Evolutionary conservation across 2,329 filamentous ascomycete genomes (phyloP), one percentile per base, ranked within the genome.

Genomic region (Bertia moriformis): DNA sequence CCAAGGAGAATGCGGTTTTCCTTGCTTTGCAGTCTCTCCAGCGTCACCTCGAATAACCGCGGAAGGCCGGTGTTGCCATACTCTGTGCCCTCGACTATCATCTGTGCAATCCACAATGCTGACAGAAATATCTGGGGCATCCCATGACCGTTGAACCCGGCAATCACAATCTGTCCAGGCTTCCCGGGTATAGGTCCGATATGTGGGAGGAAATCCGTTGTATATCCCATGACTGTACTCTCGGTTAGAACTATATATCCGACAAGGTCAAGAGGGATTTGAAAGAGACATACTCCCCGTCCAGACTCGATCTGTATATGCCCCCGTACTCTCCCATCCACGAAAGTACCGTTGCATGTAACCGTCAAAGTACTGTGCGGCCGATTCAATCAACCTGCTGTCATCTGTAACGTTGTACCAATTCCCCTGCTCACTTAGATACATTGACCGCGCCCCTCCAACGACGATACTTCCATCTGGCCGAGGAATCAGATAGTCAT

Each of bases 61-160:
- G 62, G 59, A 12, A 66, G 43, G 1, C 57, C 57, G 1, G 59
- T 58, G 13, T 56, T 45, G 36, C 55, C 51, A 39, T 60, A 63
- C 0, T 43, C 37, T 1, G 36, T 27, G 2, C 45, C 51, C 2
- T 53, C 43, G 3, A 49, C 19, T 0, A 65, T 43, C 62, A 69
- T 66, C 18, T 49, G 43, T 2, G 55, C 60, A 5, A 68, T 33
- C 0, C 55, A 62, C 42, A 61, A 59, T 4, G 56, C 57, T 4
- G 55, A 49, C 0, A 64, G 50, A 15, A 61, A 61, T 14, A 67
- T 58, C 18, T 63, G 46, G 0, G 63, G 58, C 66, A 71, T 71
- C 0, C 67, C 68, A 40, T 69, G 65, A 0, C 68, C 67, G 19
- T 59, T 62, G 42, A 69, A 71, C 0, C 67, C 67, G 0, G 60